These are phyloP conservation scores for Botrytis byssoidea DNA, from an alignment of 2,329 filamentous ascomycete genomes.

Conservation along the genomic window DNA sequence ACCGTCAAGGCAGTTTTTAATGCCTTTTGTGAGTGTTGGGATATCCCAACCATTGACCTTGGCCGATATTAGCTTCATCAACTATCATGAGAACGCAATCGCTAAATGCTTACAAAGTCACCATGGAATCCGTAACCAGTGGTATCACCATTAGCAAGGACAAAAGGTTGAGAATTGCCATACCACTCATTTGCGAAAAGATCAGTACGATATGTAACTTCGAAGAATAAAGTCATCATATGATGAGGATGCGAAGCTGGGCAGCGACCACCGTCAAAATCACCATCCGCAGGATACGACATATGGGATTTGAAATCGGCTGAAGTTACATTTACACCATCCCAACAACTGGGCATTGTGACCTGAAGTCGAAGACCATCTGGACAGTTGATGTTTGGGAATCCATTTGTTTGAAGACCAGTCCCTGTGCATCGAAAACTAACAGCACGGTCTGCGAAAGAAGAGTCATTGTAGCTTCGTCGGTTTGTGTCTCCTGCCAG, in stretches of 20 bases:
- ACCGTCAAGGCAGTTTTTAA: constrained; percentile 16
- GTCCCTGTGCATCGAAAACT: constrained; percentile 54
- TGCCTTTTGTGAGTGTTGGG: constrained; percentile 17
- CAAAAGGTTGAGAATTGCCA: constrained; percentile 49
- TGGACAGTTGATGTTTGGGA: constrained; percentile 56
- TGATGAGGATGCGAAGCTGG: constrained; percentile 52
- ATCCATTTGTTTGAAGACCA: constrained; percentile 45
- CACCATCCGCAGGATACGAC: constrained; percentile 46
- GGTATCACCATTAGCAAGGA: constrained; percentile 21
- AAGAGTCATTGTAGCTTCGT: constrained; percentile 18
- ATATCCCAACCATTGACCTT: constrained; percentile 22
- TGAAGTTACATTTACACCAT: constrained; percentile 56
- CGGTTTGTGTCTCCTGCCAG: constrained; percentile 43
- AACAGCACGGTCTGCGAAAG: constrained; percentile 28
- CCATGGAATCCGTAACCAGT: constrained; percentile 22
- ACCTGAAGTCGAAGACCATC: constrained; percentile 53
- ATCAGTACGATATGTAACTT: constrained; percentile 57
- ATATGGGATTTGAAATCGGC: constrained; percentile 57
- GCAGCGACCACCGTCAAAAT: constrained; percentile 47
- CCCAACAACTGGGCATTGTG: constrained; percentile 60
- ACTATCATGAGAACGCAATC: background rate
- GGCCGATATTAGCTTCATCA: background rate
- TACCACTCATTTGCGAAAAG: constrained; percentile 58
- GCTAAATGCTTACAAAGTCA: constrained; percentile 10
- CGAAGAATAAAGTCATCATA: constrained; percentile 58